Evolutionary conservation across 345 rosid genomes (phyloP).

Genomic region (Atalantia buxifolia): DNA sequence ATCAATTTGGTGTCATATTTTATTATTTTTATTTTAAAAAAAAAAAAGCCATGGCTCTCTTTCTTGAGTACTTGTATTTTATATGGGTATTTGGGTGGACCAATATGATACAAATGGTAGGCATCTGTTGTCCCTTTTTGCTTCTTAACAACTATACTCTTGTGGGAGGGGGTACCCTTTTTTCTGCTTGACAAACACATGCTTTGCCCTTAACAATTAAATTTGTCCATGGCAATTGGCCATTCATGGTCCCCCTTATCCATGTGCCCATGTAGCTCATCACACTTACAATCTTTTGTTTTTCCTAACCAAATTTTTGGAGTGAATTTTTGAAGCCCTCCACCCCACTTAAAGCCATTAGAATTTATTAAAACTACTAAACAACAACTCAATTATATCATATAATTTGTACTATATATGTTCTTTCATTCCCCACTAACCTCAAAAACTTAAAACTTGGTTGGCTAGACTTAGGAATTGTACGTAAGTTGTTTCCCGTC

Average conservation of each 20-base stretch:
- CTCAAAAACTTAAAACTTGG: background rate
- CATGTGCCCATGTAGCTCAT: constrained; percentile 22
- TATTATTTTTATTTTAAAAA: no score
- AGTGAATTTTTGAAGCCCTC: background rate
- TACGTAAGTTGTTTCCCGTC: background rate
- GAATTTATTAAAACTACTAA: background rate
- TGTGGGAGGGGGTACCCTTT: constrained; percentile 7
- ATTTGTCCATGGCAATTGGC: constrained; percentile 10
- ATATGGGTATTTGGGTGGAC: background rate
- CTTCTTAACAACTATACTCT: background rate
- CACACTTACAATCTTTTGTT: background rate
- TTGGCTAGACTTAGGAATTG: background rate
- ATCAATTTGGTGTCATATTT: background rate
- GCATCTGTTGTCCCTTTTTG: background rate
- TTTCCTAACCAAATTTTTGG: background rate
- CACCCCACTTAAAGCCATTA: background rate
- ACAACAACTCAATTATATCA: background rate
- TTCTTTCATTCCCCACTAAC: background rate
- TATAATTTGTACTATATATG: background rate
- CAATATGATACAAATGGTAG: constrained; percentile 15
- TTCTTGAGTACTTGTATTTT: background rate
- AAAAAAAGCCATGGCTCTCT: background rate
- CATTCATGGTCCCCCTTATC: constrained; percentile 11
- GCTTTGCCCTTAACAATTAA: constrained; percentile 16
- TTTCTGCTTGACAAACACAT: constrained; percentile 18